phyloP scores from a whole-genome alignment of 148 eudicot genomes.

The Oxyria digyna region DNA sequence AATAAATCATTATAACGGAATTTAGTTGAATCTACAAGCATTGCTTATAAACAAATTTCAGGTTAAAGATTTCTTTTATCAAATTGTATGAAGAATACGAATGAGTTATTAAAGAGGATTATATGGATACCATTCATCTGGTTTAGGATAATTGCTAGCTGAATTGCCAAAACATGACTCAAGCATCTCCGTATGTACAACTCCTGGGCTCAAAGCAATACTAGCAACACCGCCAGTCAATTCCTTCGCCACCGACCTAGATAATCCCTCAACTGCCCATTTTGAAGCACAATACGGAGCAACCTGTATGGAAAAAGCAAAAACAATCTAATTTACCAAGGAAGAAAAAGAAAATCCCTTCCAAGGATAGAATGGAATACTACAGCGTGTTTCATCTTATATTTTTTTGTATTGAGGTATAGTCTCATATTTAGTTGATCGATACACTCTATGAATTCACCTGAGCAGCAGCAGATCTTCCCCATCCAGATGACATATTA shows the following conservation, averaged over 20 bases:
- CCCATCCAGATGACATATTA: constrained; percentile 98
- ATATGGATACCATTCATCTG: constrained; percentile 60
- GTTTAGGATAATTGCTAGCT: constrained; percentile 59
- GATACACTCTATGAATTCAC: constrained; percentile 19
- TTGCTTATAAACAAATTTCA: not conserved
- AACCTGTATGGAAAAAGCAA: constrained; percentile 36
- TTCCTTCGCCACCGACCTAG: constrained; percentile 83
- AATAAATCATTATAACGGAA: no score
- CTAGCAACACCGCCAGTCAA: constrained; percentile 66
- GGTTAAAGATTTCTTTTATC: not conserved
- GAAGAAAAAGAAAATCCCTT: not conserved
- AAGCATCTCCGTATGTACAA: constrained; percentile 88
- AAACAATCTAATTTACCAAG: not conserved
- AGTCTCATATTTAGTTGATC: not conserved
- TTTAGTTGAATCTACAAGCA: not conserved
- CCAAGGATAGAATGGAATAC: not conserved
- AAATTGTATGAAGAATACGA: not conserved
- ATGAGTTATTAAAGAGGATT: not conserved
- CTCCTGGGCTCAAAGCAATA: constrained; percentile 79
- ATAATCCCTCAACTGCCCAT: constrained; percentile 95
- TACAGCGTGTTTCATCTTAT: not conserved
- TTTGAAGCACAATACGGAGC: constrained; percentile 99
- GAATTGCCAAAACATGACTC: constrained; percentile 83
- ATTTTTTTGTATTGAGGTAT: not conserved
- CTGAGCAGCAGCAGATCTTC: constrained; percentile 95